Base-by-base conservation (phyloP, 2,329 filamentous ascomycete genomes). In the Colletotrichum phormii region DNA sequence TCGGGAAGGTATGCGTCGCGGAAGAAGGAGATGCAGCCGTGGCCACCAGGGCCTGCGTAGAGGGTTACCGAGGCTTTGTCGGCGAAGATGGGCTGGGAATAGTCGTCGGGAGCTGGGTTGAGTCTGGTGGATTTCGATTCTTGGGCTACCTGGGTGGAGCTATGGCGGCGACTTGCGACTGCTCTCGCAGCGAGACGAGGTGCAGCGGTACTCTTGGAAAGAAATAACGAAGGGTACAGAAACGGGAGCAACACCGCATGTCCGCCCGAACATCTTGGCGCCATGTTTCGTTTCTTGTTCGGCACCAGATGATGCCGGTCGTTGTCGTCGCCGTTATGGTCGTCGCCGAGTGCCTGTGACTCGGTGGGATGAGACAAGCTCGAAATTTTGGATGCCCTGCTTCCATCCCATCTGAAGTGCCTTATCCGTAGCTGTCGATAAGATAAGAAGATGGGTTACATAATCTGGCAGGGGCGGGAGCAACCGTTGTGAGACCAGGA, bases 21-120 rank as follows among this genome's bases (percentile, higher is more conserved):
- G 55, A 97, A 85, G 80, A 98, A 99, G 0, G 97, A 97, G 63
- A 98, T 94, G 80, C 97, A 99, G 75, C 97, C 97, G 79, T 97
- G 92, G 9, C 97, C 97, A 31, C 97, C 97, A 2, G 87, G 84
- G 9, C 97, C 97, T 22, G 95, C 93, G 77, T 93, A 89, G 3
- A 98, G 83, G 0, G 90, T 93, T 33, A 98, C 83, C 8, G 90
- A 90, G 67, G 95, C 95, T 80, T 94, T 93, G 83, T 99, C 97
- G 68, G 94, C 92, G 79, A 99, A 99, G 57, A 92, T 93, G 4
- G 94, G 91, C 37, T 92, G 87, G 18, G 93, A 89, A 83, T 97
- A 98, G 82, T 98, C 95, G 78, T 95, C 92, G 0, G 95, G 95
- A 0, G 89, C 80, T 2, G 96, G 96, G 80, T 98, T 94, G 24